Evolutionary conservation across 768 basidiomycete genomes (phyloP), one percentile per base, ranked within the genome.

Genomic region (Lactarius deliciosus): DNA sequence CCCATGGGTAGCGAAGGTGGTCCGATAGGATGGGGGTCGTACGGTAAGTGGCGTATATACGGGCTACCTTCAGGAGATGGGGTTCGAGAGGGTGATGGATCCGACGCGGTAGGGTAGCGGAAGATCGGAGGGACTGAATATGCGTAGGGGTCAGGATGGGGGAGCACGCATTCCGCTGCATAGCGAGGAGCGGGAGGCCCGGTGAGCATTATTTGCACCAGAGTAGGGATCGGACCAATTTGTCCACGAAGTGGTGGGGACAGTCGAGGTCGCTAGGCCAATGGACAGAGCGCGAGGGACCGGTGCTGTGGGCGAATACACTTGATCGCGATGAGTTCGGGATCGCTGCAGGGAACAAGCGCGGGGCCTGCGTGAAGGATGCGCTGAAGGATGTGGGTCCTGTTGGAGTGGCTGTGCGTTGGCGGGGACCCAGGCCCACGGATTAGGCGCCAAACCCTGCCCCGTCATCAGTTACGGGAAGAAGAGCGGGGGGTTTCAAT

Each of bases 231-330:
- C 57, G n/a, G 25, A 18, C 47, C 47, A 53, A 36, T 10, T 36
- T 36, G 36, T 3, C 56, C 55, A 62, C 30, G 56, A 43, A 0
- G 61, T 28, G 5, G 57, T 40, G 15, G 57, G 56, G 5, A 25
- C 16, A 16, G n/a, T 63, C 61, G 1, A 66, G 61, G 25, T 66
- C 55, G 10, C 61, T 66, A 28, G 65, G 65, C 65, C 65, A 66
- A 54, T 66, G 61, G n/a, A 66, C 65, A 30, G 65, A 66, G 22
- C 61, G 65, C n/a, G 47, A 16, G 2, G 65, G 65, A 16, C 61
- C 64, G 16, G 62, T 57, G 34, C 65, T 66, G 13, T 57, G 60
- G 3, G 65, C 64, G 20, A 66, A 68, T 20, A 58, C 34, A n/a
- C 60, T 61, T 7, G 68, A 67, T 10, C 68, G 65, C 0, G 60